Base-by-base conservation (phyloP, 1,284 basidiomycete species). In the Tremellales sp. region DNA sequence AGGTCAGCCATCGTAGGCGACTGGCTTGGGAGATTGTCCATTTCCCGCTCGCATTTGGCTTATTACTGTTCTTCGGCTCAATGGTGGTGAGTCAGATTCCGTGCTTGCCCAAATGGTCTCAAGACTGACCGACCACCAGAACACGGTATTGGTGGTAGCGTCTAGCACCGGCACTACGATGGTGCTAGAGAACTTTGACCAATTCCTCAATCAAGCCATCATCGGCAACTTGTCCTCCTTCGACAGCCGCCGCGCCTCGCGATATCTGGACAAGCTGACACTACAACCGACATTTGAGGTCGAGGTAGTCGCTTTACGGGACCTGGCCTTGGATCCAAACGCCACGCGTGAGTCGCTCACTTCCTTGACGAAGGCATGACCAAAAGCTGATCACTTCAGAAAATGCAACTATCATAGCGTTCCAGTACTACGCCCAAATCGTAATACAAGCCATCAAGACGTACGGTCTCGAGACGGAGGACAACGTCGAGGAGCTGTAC, bases 11-110 rank as follows among this genome's bases (percentile, higher is more conserved):
- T 15, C 25, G 35, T 2, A 35, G 59, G 21, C 51, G 45, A 4
- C 31, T 55, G 17, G 2, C 60, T 3, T 68, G 63, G 58, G 57
- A 67, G 43, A 35, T 25, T 22, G 22, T 63, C 3, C 62, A 65
- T 43, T 58, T 62, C 23, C 58, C 59, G 19, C 52, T 65, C 17
- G 58, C 57, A 40, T 59, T 65, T 45, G 52, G 45, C 5, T 40
- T 65, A 3, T 33, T 65, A 11, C 48, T 62, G 6, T 43, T 65
- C 8, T 37, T 61, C 3, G 53, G 59, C 1, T 51, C 61, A 1
- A 55, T 65, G 46, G 60, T 60, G 6, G 58, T 58, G 21, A 53
- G 58, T 54, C 22, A n/a, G n/a, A n/a, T n/a, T n/a, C n/a, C n/a
- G n/a, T n/a, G n/a, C n/a, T n/a, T n/a, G n/a, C n/a, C n/a, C n/a